Evolutionary conservation across 2,329 filamentous ascomycete genomes (phyloP).

Genomic region (Aspergillus clavatus): DNA sequence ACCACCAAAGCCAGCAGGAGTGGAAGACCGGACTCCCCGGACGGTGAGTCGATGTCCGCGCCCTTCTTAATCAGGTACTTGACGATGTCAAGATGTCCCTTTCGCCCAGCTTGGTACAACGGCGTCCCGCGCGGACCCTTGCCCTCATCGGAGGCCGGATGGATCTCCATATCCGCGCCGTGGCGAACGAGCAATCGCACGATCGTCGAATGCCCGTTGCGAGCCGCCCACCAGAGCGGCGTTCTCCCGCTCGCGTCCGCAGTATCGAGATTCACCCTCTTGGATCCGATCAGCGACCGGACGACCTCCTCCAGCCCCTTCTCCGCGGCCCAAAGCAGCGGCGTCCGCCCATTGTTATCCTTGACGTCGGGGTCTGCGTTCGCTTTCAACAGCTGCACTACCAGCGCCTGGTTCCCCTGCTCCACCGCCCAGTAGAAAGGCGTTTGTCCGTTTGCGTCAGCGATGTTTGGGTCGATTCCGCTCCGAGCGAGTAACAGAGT

Average conservation of each 20-base stretch:
- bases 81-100: conserved; percentile 22
- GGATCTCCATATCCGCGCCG: conserved; percentile 14
- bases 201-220: conserved; percentile 16
- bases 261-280: conserved; percentile 15
- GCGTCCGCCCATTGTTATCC: conserved; percentile 13
- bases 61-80: conserved; percentile 23
- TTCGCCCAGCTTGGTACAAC: conserved; percentile 20
- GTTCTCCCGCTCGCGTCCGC: conserved; percentile 16
- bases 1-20: conserved; percentile 16
- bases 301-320: conserved; percentile 21
- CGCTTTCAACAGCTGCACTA: conserved; percentile 8
- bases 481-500: conserved; percentile 13
- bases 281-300: conserved; percentile 21
- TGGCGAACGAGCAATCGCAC: conserved; percentile 18
- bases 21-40: conserved; percentile 15
- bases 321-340: conserved; percentile 16
- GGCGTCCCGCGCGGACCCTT: conserved; percentile 13
- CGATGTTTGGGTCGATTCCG: conserved; percentile 5
- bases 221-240: conserved; percentile 21
- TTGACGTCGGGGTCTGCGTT: conserved; percentile 8
- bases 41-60: conserved; percentile 18
- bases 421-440: conserved; percentile 7
- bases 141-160: conserved; percentile 4
- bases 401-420: conserved; percentile 2
- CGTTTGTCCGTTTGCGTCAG: background rate